phyloP scores from a whole-genome alignment of 1,284 basidiomycete genomes.

The Leccinum pallidistipes region DNA sequence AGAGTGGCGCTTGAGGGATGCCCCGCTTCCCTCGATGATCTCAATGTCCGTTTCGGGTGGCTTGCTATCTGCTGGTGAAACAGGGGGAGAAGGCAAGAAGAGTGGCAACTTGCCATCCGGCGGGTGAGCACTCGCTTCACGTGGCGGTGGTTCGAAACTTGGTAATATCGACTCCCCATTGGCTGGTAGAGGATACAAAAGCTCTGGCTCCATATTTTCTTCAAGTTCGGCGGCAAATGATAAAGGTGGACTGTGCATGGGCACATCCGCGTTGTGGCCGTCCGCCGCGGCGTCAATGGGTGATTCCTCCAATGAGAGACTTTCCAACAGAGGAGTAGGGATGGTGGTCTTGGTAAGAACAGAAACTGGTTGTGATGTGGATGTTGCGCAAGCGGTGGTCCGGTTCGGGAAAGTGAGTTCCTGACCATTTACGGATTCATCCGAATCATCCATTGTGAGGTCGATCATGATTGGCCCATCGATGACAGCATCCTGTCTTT shows the following conservation, averaged over 20 bases:
- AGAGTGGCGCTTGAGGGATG: conserved; percentile 24
- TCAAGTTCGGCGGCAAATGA: conserved; percentile 1
- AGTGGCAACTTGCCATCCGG: conserved; percentile 26
- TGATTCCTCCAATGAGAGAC: conserved; percentile 26
- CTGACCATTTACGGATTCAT: conserved; percentile 19
- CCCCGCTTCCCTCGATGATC: conserved; percentile 3
- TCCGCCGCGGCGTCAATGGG: neutral
- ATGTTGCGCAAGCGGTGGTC: conserved; percentile 1
- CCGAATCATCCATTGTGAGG: conserved; percentile 29
- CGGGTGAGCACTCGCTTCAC: conserved; percentile 14
- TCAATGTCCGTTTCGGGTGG: conserved; percentile 28
- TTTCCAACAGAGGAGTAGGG: conserved; percentile 23
- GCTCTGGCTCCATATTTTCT: conserved; percentile 14
- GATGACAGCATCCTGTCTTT: conserved; percentile 2
- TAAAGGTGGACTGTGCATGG: conserved; percentile 22
- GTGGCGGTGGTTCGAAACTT: conserved; percentile 10
- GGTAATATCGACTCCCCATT: conserved; percentile 4
- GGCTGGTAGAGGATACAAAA: conserved; percentile 5
- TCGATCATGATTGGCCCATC: conserved; percentile 30
- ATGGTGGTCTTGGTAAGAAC: conserved; percentile 9
- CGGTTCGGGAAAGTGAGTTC: conserved; percentile 12
- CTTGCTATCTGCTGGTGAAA: conserved; percentile 22
- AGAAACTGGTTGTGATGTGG: conserved; percentile 9
- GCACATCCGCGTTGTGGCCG: conserved; percentile 18
- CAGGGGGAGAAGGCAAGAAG: conserved; percentile 31